These are phyloP conservation scores for Colletotrichum spinosum DNA, from an alignment of 2,329 filamentous ascomycete genomes.

Conservation along the genomic window DNA sequence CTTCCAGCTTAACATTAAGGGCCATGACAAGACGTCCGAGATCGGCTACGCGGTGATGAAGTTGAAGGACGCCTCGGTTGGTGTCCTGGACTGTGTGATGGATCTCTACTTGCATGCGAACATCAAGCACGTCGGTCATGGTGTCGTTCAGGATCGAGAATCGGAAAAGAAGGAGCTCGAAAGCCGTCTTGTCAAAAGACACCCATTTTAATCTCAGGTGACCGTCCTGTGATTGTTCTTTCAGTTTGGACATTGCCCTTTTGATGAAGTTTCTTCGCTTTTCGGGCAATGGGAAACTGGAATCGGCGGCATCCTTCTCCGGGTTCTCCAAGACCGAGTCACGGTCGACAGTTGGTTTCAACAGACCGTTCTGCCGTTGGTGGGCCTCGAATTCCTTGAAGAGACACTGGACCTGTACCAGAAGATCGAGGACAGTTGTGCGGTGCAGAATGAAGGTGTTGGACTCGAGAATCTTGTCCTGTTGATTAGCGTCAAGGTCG, in stretches of 20 bases:
- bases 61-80: conserved; percentile 58
- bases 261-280: conserved; percentile 56
- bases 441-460: conserved; percentile 62
- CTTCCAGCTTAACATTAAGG: conserved; percentile 56
- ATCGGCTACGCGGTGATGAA: conserved; percentile 59
- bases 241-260: conserved; percentile 55
- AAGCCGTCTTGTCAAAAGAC: conserved; percentile 58
- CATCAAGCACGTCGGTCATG: conserved; percentile 61
- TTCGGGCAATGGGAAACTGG: conserved; percentile 57
- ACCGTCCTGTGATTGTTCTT: conserved; percentile 49
- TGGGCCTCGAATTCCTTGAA: conserved; percentile 59
- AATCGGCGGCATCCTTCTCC: conserved; percentile 57
- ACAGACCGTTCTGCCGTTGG: conserved; percentile 52
- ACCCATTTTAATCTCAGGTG: conserved; percentile 55
- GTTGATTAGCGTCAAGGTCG: conserved; percentile 55
- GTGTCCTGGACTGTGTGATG: conserved; percentile 60
- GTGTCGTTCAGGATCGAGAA: conserved; percentile 60
- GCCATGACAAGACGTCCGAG: conserved; percentile 59
- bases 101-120: conserved; percentile 59
- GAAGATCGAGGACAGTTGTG: conserved; percentile 60
- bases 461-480: conserved; percentile 56
- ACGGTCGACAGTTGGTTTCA: conserved; percentile 48
- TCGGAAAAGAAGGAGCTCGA: conserved; percentile 56
- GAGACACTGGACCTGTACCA: conserved; percentile 59
- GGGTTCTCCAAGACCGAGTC: conserved; percentile 50